Evolutionary conservation across 495 filamentous ascomycete species (phyloP).

Genomic region (Pyronema domesticum): DNA sequence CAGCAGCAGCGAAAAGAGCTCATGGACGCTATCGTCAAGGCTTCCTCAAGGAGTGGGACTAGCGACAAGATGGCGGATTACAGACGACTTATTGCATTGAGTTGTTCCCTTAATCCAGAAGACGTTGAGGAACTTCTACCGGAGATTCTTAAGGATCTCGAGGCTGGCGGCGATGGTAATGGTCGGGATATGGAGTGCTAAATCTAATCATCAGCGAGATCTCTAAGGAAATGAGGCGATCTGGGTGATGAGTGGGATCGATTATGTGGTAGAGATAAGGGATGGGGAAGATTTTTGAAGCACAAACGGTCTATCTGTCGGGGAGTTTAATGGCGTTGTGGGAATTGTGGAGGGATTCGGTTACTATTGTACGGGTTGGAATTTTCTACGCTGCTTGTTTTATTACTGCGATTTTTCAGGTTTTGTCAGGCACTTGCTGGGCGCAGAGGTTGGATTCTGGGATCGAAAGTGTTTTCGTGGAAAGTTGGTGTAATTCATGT

Average conservation of each 20-base stretch:
- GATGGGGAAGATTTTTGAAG: too few species aligned
- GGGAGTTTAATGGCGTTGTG: conserved; percentile 1
- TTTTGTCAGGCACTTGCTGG: too few species aligned
- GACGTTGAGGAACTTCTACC: conserved; percentile 25
- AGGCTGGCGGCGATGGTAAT: conserved; percentile 15
- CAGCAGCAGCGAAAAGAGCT: conserved; percentile 15
- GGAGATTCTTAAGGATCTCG: conserved; percentile 25
- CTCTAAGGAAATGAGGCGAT: background rate
- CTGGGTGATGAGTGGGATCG: background rate
- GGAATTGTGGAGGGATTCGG: background rate
- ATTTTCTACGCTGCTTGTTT: too few species aligned
- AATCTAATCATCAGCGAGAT: too few species aligned
- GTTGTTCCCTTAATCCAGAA: conserved; percentile 22
- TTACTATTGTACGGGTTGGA: background rate
- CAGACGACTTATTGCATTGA: conserved; percentile 22
- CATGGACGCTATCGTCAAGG: conserved; percentile 23
- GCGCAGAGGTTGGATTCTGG: too few species aligned
- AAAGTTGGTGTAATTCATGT: too few species aligned
- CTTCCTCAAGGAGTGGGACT: conserved; percentile 15
- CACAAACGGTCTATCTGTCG: background rate
- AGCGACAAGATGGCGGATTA: conserved; percentile 25
- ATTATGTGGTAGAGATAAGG: background rate
- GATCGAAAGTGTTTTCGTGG: too few species aligned
- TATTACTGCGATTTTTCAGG: too few species aligned
- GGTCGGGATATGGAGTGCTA: too few species aligned